Conservation (phyloP, 2,329 filamentous ascomycete genomes). For the Aaosphaeria arxii region DNA sequence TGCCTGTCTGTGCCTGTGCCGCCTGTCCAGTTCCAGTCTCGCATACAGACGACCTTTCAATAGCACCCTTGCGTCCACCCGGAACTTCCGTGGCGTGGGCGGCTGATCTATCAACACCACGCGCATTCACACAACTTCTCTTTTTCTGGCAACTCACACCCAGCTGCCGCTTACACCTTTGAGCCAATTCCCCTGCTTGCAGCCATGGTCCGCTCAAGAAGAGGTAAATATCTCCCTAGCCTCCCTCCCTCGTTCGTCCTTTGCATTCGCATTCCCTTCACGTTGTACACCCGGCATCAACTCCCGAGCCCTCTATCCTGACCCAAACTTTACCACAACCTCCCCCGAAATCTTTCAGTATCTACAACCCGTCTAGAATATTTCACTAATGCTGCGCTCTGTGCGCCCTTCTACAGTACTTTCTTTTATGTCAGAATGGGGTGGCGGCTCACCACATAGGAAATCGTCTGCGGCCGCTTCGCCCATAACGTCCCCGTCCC, state of each 20-base stretch:
- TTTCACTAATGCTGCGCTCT: slow-evolving; percentile 23
- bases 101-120: slow-evolving; percentile 20
- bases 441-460: slow-evolving; percentile 42
- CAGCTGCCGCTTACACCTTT: not conserved
- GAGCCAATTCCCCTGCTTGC: slow-evolving; percentile 9
- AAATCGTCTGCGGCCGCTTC: slow-evolving; percentile 20
- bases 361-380: slow-evolving; percentile 1
- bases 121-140: slow-evolving; percentile 7
- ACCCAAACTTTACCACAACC: slow-evolving; percentile 1
- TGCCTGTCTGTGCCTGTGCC: not conserved
- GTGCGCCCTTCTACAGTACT: slow-evolving; percentile 57
- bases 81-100: slow-evolving; percentile 30
- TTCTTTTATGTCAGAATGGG: slow-evolving; percentile 85
- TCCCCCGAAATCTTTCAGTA: not conserved
- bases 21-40: too few species aligned
- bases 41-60: too few species aligned
- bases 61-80: slow-evolving; percentile 13
- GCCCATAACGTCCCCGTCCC: slow-evolving; percentile 33
- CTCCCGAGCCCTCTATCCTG: not conserved
- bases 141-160: not conserved
- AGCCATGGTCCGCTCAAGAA: slow-evolving; percentile 32
- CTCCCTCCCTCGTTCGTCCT: slow-evolving; percentile 5
- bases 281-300: not conserved
- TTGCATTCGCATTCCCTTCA: not conserved
- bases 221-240: slow-evolving; percentile 26